phyloP scores from a whole-genome alignment of 176 grass and related monocot genomes.

The Oryza nivara region DNA sequence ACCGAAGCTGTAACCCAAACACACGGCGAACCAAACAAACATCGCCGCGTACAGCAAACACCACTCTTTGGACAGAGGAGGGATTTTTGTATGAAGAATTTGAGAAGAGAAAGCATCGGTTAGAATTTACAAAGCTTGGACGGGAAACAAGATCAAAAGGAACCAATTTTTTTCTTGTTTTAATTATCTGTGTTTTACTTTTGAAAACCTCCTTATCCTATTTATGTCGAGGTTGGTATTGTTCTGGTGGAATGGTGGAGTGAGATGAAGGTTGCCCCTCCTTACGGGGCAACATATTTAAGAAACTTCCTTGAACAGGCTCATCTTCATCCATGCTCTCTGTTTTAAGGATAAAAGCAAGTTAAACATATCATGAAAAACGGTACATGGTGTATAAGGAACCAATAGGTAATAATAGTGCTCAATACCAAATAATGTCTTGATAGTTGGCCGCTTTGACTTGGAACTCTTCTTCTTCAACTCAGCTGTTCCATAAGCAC shows the following conservation, averaged over 20 bases:
- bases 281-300: conserved; percentile 81
- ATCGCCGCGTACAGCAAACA: conserved; percentile 29
- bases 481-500: conserved; percentile 67
- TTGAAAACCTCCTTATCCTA: conserved; percentile 67
- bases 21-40: conserved; percentile 29
- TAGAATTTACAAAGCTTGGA: conserved; percentile 61
- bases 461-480: conserved; percentile 96
- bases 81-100: conserved; percentile 35
- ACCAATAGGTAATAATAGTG: conserved; percentile 22
- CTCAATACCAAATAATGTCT: conserved; percentile 92
- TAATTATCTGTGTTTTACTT: conserved; percentile 56
- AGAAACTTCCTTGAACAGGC: conserved; percentile 80
- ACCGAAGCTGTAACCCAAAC: conserved; percentile 22
- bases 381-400: not conserved
- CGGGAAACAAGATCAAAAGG: conserved; percentile 48
- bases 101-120: conserved; percentile 49
- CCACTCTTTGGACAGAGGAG: conserved; percentile 22
- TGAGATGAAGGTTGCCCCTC: conserved; percentile 80
- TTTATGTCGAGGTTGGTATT: conserved; percentile 78
- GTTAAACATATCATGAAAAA: conserved; percentile 31
- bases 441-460: conserved; percentile 96
- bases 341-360: conserved; percentile 41
- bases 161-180: conserved; percentile 40
- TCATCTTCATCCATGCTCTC: conserved; percentile 69
- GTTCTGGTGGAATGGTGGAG: conserved; percentile 77